Evolutionary conservation across 805 yeast genomes (phyloP).

Genomic region (Sungouiella blattae): DNA sequence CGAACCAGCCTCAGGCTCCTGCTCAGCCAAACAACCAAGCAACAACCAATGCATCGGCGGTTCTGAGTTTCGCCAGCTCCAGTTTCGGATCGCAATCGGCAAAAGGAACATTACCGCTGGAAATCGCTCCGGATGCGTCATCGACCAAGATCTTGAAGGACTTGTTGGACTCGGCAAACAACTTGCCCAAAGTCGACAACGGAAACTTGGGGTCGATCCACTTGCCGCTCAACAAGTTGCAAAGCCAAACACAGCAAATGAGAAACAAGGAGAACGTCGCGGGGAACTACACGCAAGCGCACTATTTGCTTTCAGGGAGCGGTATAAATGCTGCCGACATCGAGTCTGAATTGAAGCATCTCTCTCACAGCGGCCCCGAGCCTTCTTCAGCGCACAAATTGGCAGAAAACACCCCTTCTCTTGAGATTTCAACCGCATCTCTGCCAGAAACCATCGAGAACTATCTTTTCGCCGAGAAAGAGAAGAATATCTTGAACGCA

Average conservation of each 20-base stretch:
- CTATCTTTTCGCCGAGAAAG: constrained; percentile 66
- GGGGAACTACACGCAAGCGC: constrained; percentile 62
- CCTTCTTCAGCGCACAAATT: neutral
- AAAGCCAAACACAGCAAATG: constrained; percentile 58
- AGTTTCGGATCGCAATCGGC: constrained; percentile 1
- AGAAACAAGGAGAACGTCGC: constrained; percentile 40
- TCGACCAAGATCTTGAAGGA: constrained; percentile 49
- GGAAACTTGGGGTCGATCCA: constrained; percentile 78
- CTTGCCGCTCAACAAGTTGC: constrained; percentile 75
- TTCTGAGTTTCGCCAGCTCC: neutral
- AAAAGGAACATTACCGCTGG: constrained; percentile 7
- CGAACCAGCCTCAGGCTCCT: neutral
- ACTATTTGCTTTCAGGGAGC: constrained; percentile 83
- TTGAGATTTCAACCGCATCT: neutral
- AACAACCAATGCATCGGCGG: neutral
- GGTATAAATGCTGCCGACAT: constrained; percentile 86
- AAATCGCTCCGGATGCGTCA: constrained; percentile 11
- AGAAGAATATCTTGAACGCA: constrained; percentile 75
- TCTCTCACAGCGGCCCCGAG: constrained; percentile 10
- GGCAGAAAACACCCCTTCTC: neutral
- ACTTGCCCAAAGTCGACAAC: constrained; percentile 57
- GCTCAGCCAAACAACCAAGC: neutral
- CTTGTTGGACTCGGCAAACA: constrained; percentile 70
- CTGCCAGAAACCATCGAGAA: constrained; percentile 40
- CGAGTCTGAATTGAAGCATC: constrained; percentile 50